Conservation (phyloP, 371 early-diverging fungal genomes). For the Mucor irregularis region DNA sequence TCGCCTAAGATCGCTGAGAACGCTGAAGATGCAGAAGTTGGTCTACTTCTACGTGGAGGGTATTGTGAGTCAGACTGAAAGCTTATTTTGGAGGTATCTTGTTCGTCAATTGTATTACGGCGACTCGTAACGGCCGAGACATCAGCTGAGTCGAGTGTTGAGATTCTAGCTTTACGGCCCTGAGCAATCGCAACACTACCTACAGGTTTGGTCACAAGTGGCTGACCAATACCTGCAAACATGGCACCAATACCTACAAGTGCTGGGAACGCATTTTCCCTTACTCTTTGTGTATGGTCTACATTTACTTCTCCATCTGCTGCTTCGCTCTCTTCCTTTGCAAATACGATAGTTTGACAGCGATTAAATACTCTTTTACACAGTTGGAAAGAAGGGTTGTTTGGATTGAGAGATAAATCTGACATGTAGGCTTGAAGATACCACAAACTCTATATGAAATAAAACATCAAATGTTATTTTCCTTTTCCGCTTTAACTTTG, state of each 20-base stretch:
- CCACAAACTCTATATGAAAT: conserved; percentile 71
- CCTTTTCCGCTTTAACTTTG: not conserved
- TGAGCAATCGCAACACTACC: conserved; percentile 79
- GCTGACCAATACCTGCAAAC: conserved; percentile 72
- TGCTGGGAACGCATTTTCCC: conserved; percentile 76
- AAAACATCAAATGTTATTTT: not conserved
- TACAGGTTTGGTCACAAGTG: conserved; percentile 64
- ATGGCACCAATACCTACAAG: conserved; percentile 85
- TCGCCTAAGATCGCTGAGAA: conserved; percentile 15
- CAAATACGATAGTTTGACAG: conserved; percentile 76
- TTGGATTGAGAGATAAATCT: conserved; percentile 62
- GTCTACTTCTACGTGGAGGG: conserved; percentile 14
- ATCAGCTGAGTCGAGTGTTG: conserved; percentile 1
- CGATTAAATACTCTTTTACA: conserved; percentile 75
- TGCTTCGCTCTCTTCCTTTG: conserved; percentile 41
- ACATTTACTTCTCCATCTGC: conserved; percentile 11
- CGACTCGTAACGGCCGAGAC: not conserved
- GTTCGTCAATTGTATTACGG: conserved; percentile 15
- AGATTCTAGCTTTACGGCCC: conserved; percentile 46
- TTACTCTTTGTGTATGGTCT: conserved; percentile 50
- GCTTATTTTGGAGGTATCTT: conserved; percentile 8
- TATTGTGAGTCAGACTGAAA: conserved; percentile 5
- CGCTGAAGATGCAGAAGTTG: conserved; percentile 30
- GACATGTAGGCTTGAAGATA: conserved; percentile 79
- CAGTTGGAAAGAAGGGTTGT: conserved; percentile 60